Conservation (phyloP, 129 eudicot species). For the Pseudognaphalium luteoalbum region DNA sequence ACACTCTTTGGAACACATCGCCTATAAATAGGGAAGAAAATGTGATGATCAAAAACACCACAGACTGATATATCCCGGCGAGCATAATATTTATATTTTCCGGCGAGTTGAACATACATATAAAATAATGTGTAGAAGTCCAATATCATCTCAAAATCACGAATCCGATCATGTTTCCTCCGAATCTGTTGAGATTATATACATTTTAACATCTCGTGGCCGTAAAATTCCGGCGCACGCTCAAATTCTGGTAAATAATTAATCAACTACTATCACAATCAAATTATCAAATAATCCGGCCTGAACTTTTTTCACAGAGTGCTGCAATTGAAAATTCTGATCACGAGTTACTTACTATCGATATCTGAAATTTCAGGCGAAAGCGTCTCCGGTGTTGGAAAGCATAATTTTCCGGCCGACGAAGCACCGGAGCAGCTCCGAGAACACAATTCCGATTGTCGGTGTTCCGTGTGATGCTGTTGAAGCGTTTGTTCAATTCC, state of each 20-base stretch:
- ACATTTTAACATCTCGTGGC: constrained; percentile 70
- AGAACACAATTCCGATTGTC: constrained; percentile 51
- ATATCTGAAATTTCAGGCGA: constrained; percentile 41
- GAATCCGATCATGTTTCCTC: constrained; percentile 26
- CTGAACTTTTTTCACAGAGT: background rate
- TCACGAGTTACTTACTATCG: too few relatives aligned
- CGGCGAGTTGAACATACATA: background rate
- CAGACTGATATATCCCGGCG: background rate
- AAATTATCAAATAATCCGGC: background rate
- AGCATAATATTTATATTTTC: background rate
- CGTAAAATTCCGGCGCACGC: constrained; percentile 68
- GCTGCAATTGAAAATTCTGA: too few relatives aligned
- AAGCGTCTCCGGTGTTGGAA: constrained; percentile 83
- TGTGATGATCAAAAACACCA: background rate
- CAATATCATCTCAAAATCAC: constrained; percentile 15
- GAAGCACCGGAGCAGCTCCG: constrained; percentile 53
- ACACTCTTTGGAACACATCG: constrained; percentile 14
- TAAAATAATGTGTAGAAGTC: constrained; percentile 15
- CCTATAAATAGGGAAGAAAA: constrained; percentile 32
- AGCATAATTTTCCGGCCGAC: constrained; percentile 49
- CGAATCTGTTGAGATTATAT: constrained; percentile 48
- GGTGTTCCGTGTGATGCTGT: constrained; percentile 96
- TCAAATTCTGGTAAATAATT: constrained; percentile 50
- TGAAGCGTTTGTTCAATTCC: constrained; percentile 58
- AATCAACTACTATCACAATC: background rate